These are phyloP conservation scores for Poteriospumella lacustris DNA, from an alignment of 108 stramenopile genomes.

Conservation along the genomic window DNA sequence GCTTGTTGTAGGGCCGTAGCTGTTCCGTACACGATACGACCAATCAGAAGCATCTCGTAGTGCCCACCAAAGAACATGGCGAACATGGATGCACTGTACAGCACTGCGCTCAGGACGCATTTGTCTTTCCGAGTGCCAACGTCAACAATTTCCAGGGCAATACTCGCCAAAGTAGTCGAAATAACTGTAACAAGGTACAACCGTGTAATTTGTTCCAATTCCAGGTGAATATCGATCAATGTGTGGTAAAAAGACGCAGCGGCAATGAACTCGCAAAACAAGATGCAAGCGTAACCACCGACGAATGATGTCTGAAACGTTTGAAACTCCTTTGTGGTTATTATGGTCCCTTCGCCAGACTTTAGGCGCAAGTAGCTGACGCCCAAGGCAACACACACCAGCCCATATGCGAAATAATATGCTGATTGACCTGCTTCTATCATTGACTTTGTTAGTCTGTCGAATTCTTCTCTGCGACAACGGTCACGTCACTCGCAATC, in stretches of 20 bases:
- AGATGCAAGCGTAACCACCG: not conserved
- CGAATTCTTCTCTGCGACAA: too few species aligned
- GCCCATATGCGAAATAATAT: conserved; percentile 1
- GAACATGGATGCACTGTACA: conserved; percentile 19
- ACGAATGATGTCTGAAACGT: conserved; percentile 15
- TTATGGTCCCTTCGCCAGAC: not conserved
- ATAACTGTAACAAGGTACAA: not conserved
- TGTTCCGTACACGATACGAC: conserved; percentile 2
- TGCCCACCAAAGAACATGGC: conserved; percentile 21
- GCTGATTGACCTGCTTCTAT: not conserved
- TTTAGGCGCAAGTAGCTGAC: not conserved
- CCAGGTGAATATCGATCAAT: not conserved
- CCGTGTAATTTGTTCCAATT: conserved; percentile 2
- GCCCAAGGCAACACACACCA: conserved; percentile 2
- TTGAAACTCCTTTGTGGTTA: conserved; percentile 25
- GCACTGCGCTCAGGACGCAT: conserved; percentile 1
- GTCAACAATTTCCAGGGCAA: not conserved
- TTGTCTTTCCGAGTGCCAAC: conserved; percentile 14
- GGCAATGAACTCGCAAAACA: conserved; percentile 2
- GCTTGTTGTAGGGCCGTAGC: conserved; percentile 24
- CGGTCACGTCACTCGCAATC: too few species aligned
- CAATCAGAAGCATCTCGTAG: conserved; percentile 17
- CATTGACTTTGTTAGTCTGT: too few species aligned
- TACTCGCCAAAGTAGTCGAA: not conserved
- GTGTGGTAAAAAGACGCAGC: conserved; percentile 3